phyloP scores from a whole-genome alignment of 2,329 filamentous ascomycete genomes.

The Rutstroemia sp. region DNA sequence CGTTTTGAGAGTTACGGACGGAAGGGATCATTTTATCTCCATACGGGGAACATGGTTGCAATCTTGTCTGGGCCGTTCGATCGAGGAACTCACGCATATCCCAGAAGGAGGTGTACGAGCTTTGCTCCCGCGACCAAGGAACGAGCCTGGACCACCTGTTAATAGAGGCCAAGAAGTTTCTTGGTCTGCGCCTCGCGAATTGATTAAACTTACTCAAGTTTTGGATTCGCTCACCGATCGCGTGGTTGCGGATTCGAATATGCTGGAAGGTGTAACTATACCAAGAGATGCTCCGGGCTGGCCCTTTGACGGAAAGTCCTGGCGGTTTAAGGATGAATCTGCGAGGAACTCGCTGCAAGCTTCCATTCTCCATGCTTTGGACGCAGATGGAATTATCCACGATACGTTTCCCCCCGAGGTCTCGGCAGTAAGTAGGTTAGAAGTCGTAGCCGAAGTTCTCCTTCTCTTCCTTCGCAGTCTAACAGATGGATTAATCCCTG shows the following conservation, averaged over 20 bases:
- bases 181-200: slow-evolving; percentile 77
- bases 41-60: slow-evolving; percentile 72
- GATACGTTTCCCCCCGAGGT: slow-evolving; percentile 56
- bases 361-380: slow-evolving; percentile 58
- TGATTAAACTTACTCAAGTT: slow-evolving; percentile 82
- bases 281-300: slow-evolving; percentile 48
- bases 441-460: slow-evolving; percentile 65
- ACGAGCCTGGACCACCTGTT: slow-evolving; percentile 9
- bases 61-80: slow-evolving; percentile 73
- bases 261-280: slow-evolving; percentile 47
- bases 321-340: slow-evolving; percentile 29
- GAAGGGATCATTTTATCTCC: slow-evolving; percentile 87
- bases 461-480: slow-evolving; percentile 68
- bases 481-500: slow-evolving; percentile 70
- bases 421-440: slow-evolving; percentile 60
- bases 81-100: slow-evolving; percentile 82
- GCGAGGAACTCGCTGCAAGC: slow-evolving; percentile 27
- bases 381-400: slow-evolving; percentile 57
- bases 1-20: slow-evolving; percentile 73
- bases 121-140: slow-evolving; percentile 28
- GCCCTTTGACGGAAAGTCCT: slow-evolving; percentile 42
- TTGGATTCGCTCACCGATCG: slow-evolving; percentile 53
- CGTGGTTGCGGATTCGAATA: slow-evolving; percentile 52
- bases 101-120: slow-evolving; percentile 73
- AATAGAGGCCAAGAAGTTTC: slow-evolving; percentile 49